These are phyloP conservation scores for Scleroderma citrinum DNA, from an alignment of 768 basidiomycete species.

Conservation along the genomic window DNA sequence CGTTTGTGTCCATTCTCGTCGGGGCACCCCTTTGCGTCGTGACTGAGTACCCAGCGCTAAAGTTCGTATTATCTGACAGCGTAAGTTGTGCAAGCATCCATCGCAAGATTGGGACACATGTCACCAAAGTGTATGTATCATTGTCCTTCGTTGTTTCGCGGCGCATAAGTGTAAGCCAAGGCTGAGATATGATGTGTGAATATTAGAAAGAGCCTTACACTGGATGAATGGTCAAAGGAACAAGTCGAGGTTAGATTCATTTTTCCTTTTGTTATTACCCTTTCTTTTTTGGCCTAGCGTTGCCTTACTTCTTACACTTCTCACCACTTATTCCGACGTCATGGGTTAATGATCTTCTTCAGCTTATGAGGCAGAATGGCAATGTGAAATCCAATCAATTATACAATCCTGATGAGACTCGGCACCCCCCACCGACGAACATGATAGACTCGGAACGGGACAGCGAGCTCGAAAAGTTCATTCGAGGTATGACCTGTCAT, in stretches of 20 bases:
- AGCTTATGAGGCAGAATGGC: constrained; percentile 78
- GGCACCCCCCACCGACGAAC: constrained; percentile 78
- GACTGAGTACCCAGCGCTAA: neutral
- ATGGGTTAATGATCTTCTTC: constrained; percentile 5
- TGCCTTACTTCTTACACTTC: neutral
- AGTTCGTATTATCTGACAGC: constrained; percentile 34
- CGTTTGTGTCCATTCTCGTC: constrained; percentile 8
- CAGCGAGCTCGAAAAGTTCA: constrained; percentile 87
- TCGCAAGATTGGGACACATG: constrained; percentile 90
- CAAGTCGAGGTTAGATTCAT: constrained; percentile 67
- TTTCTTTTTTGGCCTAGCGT: neutral
- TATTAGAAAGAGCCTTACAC: constrained; percentile 77
- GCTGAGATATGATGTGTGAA: constrained; percentile 4
- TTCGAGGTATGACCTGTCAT: constrained; percentile 53
- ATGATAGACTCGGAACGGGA: constrained; percentile 76
- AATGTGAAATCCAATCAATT: constrained; percentile 75
- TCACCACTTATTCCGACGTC: constrained; percentile 2
- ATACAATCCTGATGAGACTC: constrained; percentile 79
- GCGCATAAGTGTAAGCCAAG: neutral
- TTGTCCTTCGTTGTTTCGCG: neutral
- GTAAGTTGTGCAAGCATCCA: constrained; percentile 88
- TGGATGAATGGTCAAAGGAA: constrained; percentile 85
- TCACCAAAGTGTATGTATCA: constrained; percentile 79
- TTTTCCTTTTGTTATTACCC: constrained; percentile 3
- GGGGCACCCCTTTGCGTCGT: neutral